Evolutionary conservation across 257 asterid species (phyloP), one percentile per base, ranked within the genome.

Genomic region (Thymus quinquecostatus): DNA sequence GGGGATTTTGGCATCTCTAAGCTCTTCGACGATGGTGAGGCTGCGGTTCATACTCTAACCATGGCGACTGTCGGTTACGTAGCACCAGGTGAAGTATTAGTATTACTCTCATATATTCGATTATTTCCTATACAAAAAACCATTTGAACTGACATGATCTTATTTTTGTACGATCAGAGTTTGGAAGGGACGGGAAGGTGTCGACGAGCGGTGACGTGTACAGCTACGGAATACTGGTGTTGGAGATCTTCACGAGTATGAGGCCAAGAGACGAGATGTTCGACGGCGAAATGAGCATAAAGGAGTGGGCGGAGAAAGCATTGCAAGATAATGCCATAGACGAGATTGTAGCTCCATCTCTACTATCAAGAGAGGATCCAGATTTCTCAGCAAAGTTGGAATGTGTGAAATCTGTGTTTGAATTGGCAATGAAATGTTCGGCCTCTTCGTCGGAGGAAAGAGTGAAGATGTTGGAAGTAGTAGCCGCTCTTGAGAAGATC

Each of bases 181-280:
- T 27, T 5, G 76, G 61, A 70, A 11, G 21, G 0, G 68, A 41
- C 41, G 68, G 68, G 5, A 62, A 41, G 10, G 53, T 41, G 1
- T 62, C 68, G 5, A 59, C 69, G 12, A 60, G 4, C 1, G 59
- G 40, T 4, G 76, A 71, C 28, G 53, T 71, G 5, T 60, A 71
- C 40, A 71, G 76, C 41, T 71, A 34, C 4, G 69, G 76, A 28
- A 49, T 71, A 34, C 1, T 71, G 40, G 1, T 71, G 38, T 2
- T 71, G 54, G 76, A 71, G 69, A 36, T 60, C 8, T 60, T 71
- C 36, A 71, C 76, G 8, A 49, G 76, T 3, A 71, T 36, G 69
- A 60, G 12, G 34, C 69, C 76, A 5, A 62, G 21, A 2, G 32
- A 62, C 27, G 53, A 62, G 8, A 41, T 27, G 68, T 62, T 62